Evolutionary conservation across 2,329 filamentous ascomycete genomes (phyloP).

Genomic region (Rutstroemia sp.): DNA sequence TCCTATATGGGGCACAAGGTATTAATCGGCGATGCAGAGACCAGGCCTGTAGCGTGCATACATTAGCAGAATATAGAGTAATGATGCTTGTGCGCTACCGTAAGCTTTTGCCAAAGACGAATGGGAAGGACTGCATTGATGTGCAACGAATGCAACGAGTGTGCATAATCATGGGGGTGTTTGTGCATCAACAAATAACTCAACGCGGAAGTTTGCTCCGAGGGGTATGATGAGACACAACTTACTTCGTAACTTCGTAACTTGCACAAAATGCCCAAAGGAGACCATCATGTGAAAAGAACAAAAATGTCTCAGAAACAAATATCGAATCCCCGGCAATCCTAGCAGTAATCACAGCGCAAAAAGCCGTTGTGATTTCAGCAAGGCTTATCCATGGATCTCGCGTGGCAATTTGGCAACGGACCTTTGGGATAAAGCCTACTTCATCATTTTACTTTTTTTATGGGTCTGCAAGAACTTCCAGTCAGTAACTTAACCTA

Average conservation of each 20-base stretch:
- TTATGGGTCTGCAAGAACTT: neutral
- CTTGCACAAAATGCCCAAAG: neutral
- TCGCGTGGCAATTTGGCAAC: constrained; percentile 3
- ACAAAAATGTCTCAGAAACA: neutral
- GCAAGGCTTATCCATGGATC: constrained; percentile 8
- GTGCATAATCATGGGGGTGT: constrained; percentile 2
- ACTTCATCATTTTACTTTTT: neutral
- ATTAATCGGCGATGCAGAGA: constrained; percentile 5
- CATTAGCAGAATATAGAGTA: neutral
- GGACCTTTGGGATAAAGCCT: neutral
- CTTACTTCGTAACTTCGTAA: too few species aligned
- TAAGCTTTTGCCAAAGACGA: neutral
- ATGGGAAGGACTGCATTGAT: neutral
- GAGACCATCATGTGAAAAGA: neutral
- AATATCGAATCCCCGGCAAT: neutral
- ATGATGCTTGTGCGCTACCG: neutral
- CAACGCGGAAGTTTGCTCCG: constrained; percentile 4
- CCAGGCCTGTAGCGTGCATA: neutral
- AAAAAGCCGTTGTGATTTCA: constrained; percentile 8
- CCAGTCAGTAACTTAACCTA: neutral
- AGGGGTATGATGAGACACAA: neutral
- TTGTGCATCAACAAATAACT: constrained; percentile 1
- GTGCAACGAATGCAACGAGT: neutral
- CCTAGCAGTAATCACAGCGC: neutral
- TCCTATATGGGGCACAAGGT: neutral